phyloP scores from a whole-genome alignment of 2,329 filamentous ascomycete species.

The Bimuria novae-zelandiae region DNA sequence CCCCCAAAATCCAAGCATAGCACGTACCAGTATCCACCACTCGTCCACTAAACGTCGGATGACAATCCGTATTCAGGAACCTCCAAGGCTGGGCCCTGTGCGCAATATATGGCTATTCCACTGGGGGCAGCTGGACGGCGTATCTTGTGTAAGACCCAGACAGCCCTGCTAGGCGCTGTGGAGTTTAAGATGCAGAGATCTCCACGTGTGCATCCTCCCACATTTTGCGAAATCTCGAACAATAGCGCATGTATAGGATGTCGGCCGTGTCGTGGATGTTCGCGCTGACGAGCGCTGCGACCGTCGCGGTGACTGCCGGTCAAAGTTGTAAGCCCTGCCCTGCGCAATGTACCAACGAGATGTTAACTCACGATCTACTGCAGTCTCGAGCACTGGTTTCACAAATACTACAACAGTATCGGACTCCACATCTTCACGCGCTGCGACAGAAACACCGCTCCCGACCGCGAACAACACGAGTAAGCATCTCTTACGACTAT shows the following conservation, averaged over 20 bases:
- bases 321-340: background rate
- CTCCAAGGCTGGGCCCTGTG: background rate
- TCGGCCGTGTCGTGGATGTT: background rate
- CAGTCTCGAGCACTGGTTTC: background rate
- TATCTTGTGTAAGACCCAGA: background rate
- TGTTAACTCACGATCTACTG: background rate
- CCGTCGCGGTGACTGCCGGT: background rate
- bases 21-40: background rate
- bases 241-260: background rate
- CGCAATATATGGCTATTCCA: background rate
- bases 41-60: background rate
- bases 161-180: background rate
- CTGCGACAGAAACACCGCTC: background rate
- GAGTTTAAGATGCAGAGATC: background rate
- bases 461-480: background rate
- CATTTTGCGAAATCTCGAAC: background rate
- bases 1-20: background rate
- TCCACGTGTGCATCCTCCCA: background rate
- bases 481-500: background rate
- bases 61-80: background rate
- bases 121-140: background rate
- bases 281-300: background rate
- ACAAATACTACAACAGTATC: background rate
- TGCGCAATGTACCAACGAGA: too few relatives aligned
- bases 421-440: background rate